Conservation (phyloP, 2,329 filamentous ascomycete species). For the Xylaria sp. region DNA sequence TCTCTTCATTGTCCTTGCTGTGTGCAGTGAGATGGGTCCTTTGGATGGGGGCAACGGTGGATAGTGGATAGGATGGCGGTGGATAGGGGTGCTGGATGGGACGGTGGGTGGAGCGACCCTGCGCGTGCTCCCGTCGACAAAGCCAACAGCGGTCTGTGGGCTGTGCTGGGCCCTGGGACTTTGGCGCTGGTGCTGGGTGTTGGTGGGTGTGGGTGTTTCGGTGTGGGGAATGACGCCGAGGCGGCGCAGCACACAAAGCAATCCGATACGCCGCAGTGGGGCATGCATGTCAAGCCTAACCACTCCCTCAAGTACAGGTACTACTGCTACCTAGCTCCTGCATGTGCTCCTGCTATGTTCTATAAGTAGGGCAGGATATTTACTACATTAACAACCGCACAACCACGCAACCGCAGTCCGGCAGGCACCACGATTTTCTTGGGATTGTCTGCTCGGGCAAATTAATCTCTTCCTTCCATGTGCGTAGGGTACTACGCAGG, state of each 20-base stretch:
- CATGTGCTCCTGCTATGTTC: too few species aligned
- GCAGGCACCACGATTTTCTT: too few species aligned
- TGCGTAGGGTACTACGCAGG: too few species aligned
- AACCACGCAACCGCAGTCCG: too few species aligned
- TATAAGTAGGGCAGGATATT: too few species aligned
- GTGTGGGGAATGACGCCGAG: neutral
- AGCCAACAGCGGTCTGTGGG: conserved; percentile 8
- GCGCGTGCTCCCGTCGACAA: neutral
- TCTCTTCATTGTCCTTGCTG: conserved; percentile 21
- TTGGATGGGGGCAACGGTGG: too few species aligned
- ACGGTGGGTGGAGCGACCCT: neutral
- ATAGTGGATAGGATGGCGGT: neutral
- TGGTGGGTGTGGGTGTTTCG: neutral
- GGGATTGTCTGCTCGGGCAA: too few species aligned
- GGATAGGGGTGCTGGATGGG: neutral
- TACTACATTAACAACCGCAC: too few species aligned
- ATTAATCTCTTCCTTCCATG: too few species aligned
- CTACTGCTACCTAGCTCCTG: neutral
- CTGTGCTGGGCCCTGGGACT: neutral
- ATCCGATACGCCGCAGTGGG: conserved; percentile 13
- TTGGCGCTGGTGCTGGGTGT: neutral
- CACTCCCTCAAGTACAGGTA: too few species aligned
- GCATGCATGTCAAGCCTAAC: neutral
- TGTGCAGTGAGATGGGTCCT: too few species aligned
- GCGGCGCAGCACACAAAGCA: conserved; percentile 16